Conservation (phyloP, 169 alveolate genomes). For the Eimeria necatrix region DNA sequence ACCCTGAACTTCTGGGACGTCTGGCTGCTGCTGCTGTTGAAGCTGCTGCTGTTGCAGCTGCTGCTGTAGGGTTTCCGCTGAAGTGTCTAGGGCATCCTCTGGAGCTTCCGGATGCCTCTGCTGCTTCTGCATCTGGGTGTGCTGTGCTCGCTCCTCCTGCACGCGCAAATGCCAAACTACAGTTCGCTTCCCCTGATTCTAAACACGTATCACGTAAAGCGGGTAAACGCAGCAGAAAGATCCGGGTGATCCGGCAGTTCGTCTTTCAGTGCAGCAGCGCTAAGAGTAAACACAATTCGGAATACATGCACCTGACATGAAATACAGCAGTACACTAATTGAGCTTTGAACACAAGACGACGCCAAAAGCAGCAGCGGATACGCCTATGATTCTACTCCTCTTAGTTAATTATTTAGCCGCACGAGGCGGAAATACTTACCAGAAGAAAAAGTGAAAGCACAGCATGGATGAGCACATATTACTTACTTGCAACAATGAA, state of each 20-base stretch:
- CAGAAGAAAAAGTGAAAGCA: background rate
- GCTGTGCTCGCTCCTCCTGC: conserved; percentile 75
- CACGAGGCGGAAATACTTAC: background rate
- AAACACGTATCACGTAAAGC: background rate
- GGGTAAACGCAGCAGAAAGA: background rate
- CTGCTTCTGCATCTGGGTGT: conserved; percentile 46
- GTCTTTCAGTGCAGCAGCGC: too few species aligned
- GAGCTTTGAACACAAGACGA: too few species aligned
- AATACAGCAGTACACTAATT: too few species aligned
- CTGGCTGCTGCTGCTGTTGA: background rate
- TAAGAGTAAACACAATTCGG: too few species aligned
- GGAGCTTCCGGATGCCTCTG: background rate
- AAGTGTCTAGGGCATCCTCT: background rate
- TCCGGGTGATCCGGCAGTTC: too few species aligned
- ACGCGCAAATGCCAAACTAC: background rate
- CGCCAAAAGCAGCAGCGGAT: too few species aligned
- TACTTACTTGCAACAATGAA: conserved; percentile 4
- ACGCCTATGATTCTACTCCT: too few species aligned
- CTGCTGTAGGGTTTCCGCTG: background rate
- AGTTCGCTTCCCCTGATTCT: background rate
- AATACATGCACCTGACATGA: too few species aligned
- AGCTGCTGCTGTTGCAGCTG: conserved; percentile 13
- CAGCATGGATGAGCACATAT: background rate
- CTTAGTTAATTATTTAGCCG: too few species aligned
- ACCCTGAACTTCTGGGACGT: background rate